phyloP scores from a whole-genome alignment of 345 rosid species.

The Dovyalis caffra region DNA sequence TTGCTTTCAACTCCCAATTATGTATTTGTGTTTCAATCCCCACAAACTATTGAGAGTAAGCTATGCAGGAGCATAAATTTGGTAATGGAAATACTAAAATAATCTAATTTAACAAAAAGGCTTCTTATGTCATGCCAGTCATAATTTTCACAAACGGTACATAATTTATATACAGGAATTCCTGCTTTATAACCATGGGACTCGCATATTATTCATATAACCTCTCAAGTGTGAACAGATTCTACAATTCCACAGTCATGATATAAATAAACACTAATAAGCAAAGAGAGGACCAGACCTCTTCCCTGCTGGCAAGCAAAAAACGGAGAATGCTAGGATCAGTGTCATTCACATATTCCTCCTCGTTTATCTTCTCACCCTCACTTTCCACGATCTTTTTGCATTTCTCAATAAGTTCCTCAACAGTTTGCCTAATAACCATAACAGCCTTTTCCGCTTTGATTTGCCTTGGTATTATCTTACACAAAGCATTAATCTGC shows the following conservation, averaged over 20 bases:
- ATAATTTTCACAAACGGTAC: too few species aligned
- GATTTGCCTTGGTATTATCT: constrained; percentile 85
- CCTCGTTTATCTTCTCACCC: constrained; percentile 77
- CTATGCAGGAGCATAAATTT: not conserved
- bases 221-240: too few species aligned
- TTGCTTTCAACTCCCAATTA: constrained; percentile 81
- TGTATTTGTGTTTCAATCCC: not conserved
- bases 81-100: too few species aligned
- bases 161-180: too few species aligned
- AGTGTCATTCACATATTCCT: constrained; percentile 87
- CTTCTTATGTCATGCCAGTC: too few species aligned
- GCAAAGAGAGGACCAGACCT: constrained; percentile 40
- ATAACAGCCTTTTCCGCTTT: constrained; percentile 86
- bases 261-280: not conserved
- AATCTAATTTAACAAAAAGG: too few species aligned
- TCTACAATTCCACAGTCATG: not conserved
- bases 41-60: not conserved
- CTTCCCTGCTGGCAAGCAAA: constrained; percentile 95
- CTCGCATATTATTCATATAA: too few species aligned
- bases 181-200: too few species aligned
- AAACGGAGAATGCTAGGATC: constrained; percentile 94
- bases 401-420: constrained; percentile 76
- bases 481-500: constrained; percentile 68
- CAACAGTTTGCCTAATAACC: constrained; percentile 69
- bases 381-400: constrained; percentile 89